A percentile compares a stretch with the other conserved stretches of the same genome.
Evolutionary conservation across 202 grass and related monocot genomes (phyloP).

Genomic region (Dendrocalamus latiflorus): DNA sequence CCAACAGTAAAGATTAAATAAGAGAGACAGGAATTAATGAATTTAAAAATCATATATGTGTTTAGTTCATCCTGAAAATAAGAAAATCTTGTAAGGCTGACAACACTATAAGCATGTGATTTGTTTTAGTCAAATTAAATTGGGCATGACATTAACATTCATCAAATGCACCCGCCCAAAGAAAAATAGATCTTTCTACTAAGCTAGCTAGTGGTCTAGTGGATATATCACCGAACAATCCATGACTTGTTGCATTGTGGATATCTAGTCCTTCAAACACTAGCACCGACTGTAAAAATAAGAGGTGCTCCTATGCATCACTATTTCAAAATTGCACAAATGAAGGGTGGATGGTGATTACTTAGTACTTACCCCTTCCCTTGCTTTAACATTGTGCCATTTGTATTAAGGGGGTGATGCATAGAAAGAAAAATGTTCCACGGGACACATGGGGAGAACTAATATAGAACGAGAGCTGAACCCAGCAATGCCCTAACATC

Average conservation of each 20-base stretch:
- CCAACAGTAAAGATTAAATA: not conserved
- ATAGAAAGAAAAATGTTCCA: not conserved
- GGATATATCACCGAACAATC: not conserved
- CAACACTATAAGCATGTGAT: not conserved
- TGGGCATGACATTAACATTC: not conserved
- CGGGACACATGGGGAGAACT: not conserved
- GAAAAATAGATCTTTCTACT: not conserved
- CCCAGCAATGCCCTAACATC: not conserved
- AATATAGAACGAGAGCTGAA: not conserved
- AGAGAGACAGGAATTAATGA: not conserved
- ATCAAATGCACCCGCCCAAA: not conserved
- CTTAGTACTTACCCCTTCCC: too few species aligned
- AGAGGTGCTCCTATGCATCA: too few species aligned
- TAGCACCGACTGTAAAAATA: too few species aligned
- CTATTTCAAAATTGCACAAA: too few species aligned
- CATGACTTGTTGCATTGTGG: not conserved
- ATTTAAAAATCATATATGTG: not conserved
- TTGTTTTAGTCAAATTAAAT: not conserved
- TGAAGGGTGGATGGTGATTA: too few species aligned
- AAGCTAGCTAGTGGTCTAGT: slow-evolving; percentile 10
- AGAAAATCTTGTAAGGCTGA: not conserved
- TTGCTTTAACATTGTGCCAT: too few species aligned
- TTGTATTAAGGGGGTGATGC: too few species aligned
- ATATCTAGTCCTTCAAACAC: not conserved
- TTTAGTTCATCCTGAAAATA: not conserved